Conservation (phyloP, 345 rosid genomes). For the Carallia pectinifolia region DNA sequence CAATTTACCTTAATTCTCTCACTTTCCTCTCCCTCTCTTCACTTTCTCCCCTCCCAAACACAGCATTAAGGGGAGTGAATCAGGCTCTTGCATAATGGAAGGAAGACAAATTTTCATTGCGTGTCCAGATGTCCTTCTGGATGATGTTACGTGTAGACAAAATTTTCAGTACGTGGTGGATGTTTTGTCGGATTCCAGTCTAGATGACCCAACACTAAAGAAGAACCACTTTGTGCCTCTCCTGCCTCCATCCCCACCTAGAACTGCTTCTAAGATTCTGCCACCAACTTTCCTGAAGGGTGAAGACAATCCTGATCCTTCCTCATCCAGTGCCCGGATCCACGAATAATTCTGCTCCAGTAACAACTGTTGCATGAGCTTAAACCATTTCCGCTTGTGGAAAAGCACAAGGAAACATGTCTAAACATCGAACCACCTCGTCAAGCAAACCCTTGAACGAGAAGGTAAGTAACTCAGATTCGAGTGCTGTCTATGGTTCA, state of each 20-base stretch:
- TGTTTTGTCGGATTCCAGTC: constrained; percentile 39
- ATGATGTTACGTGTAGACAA: too few species aligned
- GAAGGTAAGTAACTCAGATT: background rate
- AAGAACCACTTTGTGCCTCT: constrained; percentile 43
- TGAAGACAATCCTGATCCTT: constrained; percentile 4
- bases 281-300: constrained; percentile 20
- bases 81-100: too few species aligned
- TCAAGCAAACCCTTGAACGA: constrained; percentile 28
- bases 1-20: too few species aligned
- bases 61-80: too few species aligned
- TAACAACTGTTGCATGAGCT: constrained; percentile 21
- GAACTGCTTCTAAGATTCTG: constrained; percentile 42
- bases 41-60: too few species aligned
- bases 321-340: constrained; percentile 9
- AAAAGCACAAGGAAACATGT: constrained; percentile 38
- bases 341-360: constrained; percentile 22
- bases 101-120: too few species aligned
- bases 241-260: constrained; percentile 47
- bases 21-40: too few species aligned
- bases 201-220: constrained; percentile 27
- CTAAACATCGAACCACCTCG: constrained; percentile 13
- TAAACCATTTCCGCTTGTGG: constrained; percentile 7
- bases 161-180: constrained; percentile 20
- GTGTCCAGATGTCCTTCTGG: too few species aligned
- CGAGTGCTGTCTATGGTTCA: constrained; percentile 4